These are phyloP conservation scores for Farysia itapuensis DNA, from an alignment of 1,284 basidiomycete genomes.

Conservation along the genomic window DNA sequence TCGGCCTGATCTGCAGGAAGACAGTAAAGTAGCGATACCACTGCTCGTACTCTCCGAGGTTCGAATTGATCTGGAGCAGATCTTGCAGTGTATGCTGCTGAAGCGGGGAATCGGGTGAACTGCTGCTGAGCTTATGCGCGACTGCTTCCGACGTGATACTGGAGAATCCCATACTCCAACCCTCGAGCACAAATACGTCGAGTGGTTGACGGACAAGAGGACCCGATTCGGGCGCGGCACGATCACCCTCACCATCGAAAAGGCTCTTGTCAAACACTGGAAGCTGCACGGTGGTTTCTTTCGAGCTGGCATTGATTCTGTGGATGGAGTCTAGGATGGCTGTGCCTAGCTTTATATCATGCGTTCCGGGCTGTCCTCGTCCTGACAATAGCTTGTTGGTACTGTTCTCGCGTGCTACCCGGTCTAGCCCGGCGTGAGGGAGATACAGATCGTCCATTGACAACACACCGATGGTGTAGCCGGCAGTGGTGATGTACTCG, in stretches of 20 bases:
- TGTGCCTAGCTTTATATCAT: conserved; percentile 13
- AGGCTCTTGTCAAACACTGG: conserved; percentile 34
- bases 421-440: conserved; percentile 10
- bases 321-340: conserved; percentile 5
- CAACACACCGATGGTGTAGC: conserved; percentile 6
- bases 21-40: conserved; percentile 27
- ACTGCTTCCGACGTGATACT: conserved; percentile 5
- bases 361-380: conserved; percentile 30
- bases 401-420: conserved; percentile 14
- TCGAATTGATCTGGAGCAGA: conserved; percentile 22
- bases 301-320: conserved; percentile 5
- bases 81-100: conserved; percentile 7
- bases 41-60: conserved; percentile 7
- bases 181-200: conserved; percentile 32
- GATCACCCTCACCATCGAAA: conserved; percentile 20
- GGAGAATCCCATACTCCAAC: conserved; percentile 37
- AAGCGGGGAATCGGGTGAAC: conserved; percentile 5
- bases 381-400: conserved; percentile 19
- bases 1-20: conserved; percentile 24
- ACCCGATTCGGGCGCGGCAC: background rate
- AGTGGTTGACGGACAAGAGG: conserved; percentile 5
- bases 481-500: conserved; percentile 1
- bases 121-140: background rate
- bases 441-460: conserved; percentile 31
- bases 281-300: background rate